Evolutionary conservation across 2,329 filamentous ascomycete genomes (phyloP), one percentile per base, ranked within the genome.

Genomic region (Neonectria sp.): DNA sequence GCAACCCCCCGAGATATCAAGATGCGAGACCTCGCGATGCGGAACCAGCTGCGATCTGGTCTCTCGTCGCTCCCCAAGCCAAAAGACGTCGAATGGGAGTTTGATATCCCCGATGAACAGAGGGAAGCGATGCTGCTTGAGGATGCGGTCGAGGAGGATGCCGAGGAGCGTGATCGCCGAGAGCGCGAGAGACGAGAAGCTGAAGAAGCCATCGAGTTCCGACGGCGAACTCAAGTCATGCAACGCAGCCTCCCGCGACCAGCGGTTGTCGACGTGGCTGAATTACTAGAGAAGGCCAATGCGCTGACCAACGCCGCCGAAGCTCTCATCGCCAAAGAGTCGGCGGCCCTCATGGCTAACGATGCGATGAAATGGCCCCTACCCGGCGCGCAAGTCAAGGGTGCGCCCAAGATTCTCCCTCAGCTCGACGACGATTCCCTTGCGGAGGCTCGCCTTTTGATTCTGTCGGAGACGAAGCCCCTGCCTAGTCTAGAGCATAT

Each of bases 51-150:
- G 7, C 90, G 90, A 67, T 86, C 89, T 57, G 89, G 92, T 48
- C 88, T 99, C n/a, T 89, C 94, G 5, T 90, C 93, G 25, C 86
- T 99, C 17, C 96, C 96, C 1, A 97, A 93, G 77, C 96, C 96
- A 0, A 98, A 97, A 77, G 94, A 97, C 77, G 92, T 90, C 0
- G 95, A 98, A 72, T 98, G 94, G 92, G 96, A 98, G 73, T 89
- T 98, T 52, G 95, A 98, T 78, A 83, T 97, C 37, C 95, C 95
- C 0, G 94, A 97, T 46, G 95, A 97, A 70, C 87, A 92, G 70
- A 84, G 88, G 68, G 93, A 96, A 73, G 76, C 83, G 3, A 80
- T 68, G 29, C 74, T 77, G n/a, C 73, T 78, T 2, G 82, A 82
- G 5, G 83, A 86, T 27, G 85, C 89, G 60, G 75, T 87, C 12